Conservation (phyloP, 768 basidiomycete genomes). For the Agrocybe praecox region DNA sequence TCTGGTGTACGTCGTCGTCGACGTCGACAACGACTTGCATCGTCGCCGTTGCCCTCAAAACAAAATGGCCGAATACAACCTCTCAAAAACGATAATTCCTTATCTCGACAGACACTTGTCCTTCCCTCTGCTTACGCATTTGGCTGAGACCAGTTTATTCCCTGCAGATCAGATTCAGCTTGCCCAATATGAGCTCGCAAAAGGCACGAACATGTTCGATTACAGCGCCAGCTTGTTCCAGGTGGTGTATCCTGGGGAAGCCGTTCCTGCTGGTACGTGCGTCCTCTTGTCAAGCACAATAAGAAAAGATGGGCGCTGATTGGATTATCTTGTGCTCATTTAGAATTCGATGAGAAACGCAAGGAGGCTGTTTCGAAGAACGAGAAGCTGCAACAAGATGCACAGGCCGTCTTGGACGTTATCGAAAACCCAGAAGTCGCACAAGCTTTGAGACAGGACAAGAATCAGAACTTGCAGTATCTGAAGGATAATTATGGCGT, state of each 20-base stretch:
- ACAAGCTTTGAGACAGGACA: slow-evolving; percentile 92
- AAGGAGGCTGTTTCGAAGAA: slow-evolving; percentile 82
- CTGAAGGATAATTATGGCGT: slow-evolving; percentile 93
- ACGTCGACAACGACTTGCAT: slow-evolving; percentile 6
- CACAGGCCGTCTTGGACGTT: slow-evolving; percentile 90
- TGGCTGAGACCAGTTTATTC: slow-evolving; percentile 76
- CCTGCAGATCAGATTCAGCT: slow-evolving; percentile 76
- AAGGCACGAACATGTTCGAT: slow-evolving; percentile 98
- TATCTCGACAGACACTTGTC: slow-evolving; percentile 95
- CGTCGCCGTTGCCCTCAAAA: neutral
- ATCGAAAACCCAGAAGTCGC: slow-evolving; percentile 98
- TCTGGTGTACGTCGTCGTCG: slow-evolving; percentile 7
- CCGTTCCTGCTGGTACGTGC: slow-evolving; percentile 62
- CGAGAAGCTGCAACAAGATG: slow-evolving; percentile 85
- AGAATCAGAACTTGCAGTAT: slow-evolving; percentile 94
- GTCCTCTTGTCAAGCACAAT: slow-evolving; percentile 13
- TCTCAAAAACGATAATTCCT: slow-evolving; percentile 88
- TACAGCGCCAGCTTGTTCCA: slow-evolving; percentile 83
- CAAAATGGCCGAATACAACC: slow-evolving; percentile 87
- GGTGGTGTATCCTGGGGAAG: slow-evolving; percentile 73
- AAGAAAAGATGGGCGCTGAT: neutral
- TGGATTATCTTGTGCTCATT: neutral
- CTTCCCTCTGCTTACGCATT: slow-evolving; percentile 90
- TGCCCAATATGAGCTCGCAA: slow-evolving; percentile 97
- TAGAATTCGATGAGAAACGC: slow-evolving; percentile 86